Evolutionary conservation across 345 rosid species (phyloP), one percentile per base, ranked within the genome.

Genomic region (Salix suchowensis): DNA sequence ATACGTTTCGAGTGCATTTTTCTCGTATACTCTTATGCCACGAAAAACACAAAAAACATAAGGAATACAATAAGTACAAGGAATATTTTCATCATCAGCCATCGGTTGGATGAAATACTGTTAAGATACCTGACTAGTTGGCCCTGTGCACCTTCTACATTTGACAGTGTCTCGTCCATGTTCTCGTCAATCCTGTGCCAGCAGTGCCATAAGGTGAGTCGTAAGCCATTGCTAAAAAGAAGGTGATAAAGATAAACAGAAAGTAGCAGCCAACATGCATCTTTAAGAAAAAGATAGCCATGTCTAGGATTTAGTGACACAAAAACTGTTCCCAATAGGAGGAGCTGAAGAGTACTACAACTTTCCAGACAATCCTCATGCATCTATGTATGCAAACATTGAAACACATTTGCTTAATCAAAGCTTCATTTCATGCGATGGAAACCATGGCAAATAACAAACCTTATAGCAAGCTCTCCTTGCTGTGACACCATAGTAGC

Each of bases 401-500:
- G 26, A 24, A 24, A 68, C 19, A 14, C 52, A 44, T 21, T 4
- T 55, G 23, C 54, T 28, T 44, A 7, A 61, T 50, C 40, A 72
- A 50, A 28, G 30, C 19, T 3, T 65, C 28, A 65, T 73, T 67
- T 40, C 50, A 34, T 68, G 67, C 65, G 42, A 74, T 4, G 61
- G 21, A 55, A 71, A 55, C 34, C 58, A 8, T 54, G 60, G 55
- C 64, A 74, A 68, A 69, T 44, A 44, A 78, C 77, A 28, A 34
- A 92, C 97, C 95, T 90, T 85, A 92, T 92, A 68, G 97, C 97
- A 77, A 90, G 88, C 85, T 90, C 93, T 74, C 97, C 97, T 85
- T 92, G 97, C 77, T 92, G 97, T 73, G 97, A 90, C 73, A 92
- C 95, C 92, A 92, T 88, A 55, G 92, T 90, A 68, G 94, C 94